phyloP scores from a whole-genome alignment of 495 filamentous ascomycete species.

The Aspergillus heteromorphus region DNA sequence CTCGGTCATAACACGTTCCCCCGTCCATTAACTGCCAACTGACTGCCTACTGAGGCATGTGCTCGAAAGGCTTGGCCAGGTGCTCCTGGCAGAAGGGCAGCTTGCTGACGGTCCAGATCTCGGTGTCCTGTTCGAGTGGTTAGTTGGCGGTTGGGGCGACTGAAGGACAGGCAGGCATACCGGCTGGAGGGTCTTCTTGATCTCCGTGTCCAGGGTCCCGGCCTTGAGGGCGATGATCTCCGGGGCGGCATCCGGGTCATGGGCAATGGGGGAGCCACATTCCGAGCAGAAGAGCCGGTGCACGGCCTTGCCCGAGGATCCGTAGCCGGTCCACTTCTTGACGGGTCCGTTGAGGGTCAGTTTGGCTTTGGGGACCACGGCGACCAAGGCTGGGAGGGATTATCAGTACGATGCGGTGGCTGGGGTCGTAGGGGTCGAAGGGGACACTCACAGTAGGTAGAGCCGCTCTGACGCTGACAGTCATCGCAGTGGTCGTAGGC shows the following conservation, averaged over 20 bases:
- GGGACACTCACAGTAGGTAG: constrained; percentile 63
- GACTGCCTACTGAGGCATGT: constrained; percentile 51
- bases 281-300: constrained; percentile 65
- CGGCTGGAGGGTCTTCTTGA: constrained; percentile 64
- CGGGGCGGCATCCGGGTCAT: constrained; percentile 62
- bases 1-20: constrained; percentile 8
- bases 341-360: constrained; percentile 55
- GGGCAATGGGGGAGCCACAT: constrained; percentile 64
- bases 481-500: constrained; percentile 70
- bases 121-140: constrained; percentile 56
- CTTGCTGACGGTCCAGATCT: constrained; percentile 66
- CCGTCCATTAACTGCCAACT: not conserved
- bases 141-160: too few relatives aligned
- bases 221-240: constrained; percentile 66
- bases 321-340: constrained; percentile 55
- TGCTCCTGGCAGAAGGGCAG: constrained; percentile 64
- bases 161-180: constrained; percentile 28
- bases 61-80: constrained; percentile 52
- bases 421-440: too few relatives aligned
- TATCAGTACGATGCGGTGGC: too few relatives aligned
- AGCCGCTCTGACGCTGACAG: constrained; percentile 65
- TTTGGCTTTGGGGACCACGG: constrained; percentile 58
- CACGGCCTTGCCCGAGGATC: constrained; percentile 52
- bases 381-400: constrained; percentile 58
- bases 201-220: constrained; percentile 53